Conservation (phyloP, 2,329 filamentous ascomycete species). For the Thielaviopsis ethacetica region DNA sequence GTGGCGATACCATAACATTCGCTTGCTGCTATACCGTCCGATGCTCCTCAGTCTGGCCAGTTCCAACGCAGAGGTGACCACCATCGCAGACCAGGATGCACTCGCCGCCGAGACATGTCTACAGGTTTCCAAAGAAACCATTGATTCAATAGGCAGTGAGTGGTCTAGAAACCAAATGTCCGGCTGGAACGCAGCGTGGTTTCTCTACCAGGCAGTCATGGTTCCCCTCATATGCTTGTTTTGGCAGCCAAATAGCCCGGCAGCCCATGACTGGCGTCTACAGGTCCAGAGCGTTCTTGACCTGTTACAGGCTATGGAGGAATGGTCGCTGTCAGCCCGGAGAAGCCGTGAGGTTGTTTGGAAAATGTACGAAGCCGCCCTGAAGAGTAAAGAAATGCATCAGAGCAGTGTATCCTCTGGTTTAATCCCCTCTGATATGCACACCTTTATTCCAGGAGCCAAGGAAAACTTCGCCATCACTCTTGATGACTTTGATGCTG, state of each 20-base stretch:
- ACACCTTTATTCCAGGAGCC: neutral
- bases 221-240: conserved; percentile 62
- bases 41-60: conserved; percentile 50
- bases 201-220: conserved; percentile 67
- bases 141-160: conserved; percentile 54
- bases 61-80: conserved; percentile 24
- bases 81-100: conserved; percentile 44
- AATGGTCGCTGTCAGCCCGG: conserved; percentile 47
- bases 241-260: conserved; percentile 40
- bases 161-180: conserved; percentile 60
- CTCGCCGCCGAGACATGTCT: conserved; percentile 53
- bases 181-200: conserved; percentile 70
- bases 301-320: conserved; percentile 45
- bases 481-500: neutral
- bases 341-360: conserved; percentile 46
- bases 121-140: conserved; percentile 51
- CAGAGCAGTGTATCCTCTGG: neutral
- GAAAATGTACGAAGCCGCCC: conserved; percentile 43
- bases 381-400: neutral
- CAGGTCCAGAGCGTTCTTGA: conserved; percentile 43
- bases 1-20: conserved; percentile 66
- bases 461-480: neutral
- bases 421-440: neutral
- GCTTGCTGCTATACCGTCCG: conserved; percentile 59
- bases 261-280: conserved; percentile 34